Percentiles rank a stretch among this genome's conserved stretches.
Conservation (phyloP, 257 asterid species). For the Nicotiana undulata region DNA sequence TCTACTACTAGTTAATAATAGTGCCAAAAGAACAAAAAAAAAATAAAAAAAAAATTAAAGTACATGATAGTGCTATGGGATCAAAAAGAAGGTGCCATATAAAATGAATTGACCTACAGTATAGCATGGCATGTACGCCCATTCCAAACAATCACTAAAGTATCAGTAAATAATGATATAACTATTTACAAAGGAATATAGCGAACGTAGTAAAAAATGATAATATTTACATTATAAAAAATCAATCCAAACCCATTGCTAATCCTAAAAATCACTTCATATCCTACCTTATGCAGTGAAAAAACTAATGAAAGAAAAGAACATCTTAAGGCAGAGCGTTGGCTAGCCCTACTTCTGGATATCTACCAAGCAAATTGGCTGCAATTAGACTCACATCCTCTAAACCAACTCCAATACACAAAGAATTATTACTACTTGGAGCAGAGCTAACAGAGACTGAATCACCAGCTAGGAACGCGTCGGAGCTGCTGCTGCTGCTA, state of each 20-base stretch:
- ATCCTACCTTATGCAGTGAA: not conserved
- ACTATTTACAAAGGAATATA: not conserved
- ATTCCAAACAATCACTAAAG: not conserved
- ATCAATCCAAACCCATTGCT: not conserved
- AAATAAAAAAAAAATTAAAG: too few species aligned
- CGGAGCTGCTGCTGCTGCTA: not conserved
- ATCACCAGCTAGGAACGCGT: not conserved
- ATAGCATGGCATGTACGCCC: not conserved
- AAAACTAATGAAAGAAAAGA: not conserved
- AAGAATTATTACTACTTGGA: slow-evolving; percentile 9
- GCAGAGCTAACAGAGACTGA: not conserved
- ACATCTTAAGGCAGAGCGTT: slow-evolving; percentile 4
- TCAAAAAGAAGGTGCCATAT: not conserved
- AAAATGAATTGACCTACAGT: not conserved
- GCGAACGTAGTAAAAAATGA: not conserved
- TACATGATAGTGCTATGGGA: too few species aligned
- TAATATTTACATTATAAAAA: not conserved
- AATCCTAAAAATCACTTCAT: not conserved
- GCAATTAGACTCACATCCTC: slow-evolving; percentile 67
- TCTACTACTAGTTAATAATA: too few species aligned
- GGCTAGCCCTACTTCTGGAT: slow-evolving; percentile 24
- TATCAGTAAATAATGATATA: not conserved
- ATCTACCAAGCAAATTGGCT: slow-evolving; percentile 31
- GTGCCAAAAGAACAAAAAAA: too few species aligned
- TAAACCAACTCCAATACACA: slow-evolving; percentile 59